A percentile compares a stretch with the other conserved stretches of the same genome.
Evolutionary conservation across 2,329 filamentous ascomycete genomes (phyloP).

Genomic region (Ascochyta pisi): DNA sequence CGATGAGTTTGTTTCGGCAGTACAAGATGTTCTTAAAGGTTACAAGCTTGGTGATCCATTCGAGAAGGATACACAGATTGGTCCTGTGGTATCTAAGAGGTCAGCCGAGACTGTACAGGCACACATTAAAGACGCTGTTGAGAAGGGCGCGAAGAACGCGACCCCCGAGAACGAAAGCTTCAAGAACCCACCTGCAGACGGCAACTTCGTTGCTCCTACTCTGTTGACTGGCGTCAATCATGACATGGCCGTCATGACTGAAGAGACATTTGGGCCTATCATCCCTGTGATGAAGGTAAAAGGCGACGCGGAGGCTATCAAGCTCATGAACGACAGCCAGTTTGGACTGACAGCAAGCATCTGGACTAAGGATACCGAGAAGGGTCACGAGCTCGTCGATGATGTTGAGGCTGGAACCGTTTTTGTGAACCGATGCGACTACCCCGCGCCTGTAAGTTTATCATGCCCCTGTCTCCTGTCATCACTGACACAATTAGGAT

Average conservation of each 20-base stretch:
- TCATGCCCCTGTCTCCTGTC: neutral
- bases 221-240: slow-evolving; percentile 81
- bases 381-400: slow-evolving; percentile 77
- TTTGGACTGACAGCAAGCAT: slow-evolving; percentile 96
- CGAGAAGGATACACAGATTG: slow-evolving; percentile 79
- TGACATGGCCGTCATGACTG: slow-evolving; percentile 85
- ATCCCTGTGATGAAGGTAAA: slow-evolving; percentile 89
- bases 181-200: slow-evolving; percentile 71
- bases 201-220: slow-evolving; percentile 89
- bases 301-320: slow-evolving; percentile 79
- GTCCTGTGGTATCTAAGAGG: slow-evolving; percentile 84
- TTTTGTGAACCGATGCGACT: slow-evolving; percentile 95
- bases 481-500: slow-evolving; percentile 63
- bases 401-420: slow-evolving; percentile 91
- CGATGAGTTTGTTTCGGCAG: slow-evolving; percentile 78
- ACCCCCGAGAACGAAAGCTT: slow-evolving; percentile 86
- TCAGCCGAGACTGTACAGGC: slow-evolving; percentile 77
- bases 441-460: slow-evolving; percentile 80
- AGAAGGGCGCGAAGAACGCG: slow-evolving; percentile 81
- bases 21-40: slow-evolving; percentile 76
- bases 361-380: slow-evolving; percentile 87
- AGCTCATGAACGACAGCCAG: slow-evolving; percentile 91
- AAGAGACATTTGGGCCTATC: slow-evolving; percentile 94
- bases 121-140: slow-evolving; percentile 82
- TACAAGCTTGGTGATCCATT: slow-evolving; percentile 91